Conservation (phyloP, 169 alveolate genomes). For the Eimeria falciformis region DNA sequence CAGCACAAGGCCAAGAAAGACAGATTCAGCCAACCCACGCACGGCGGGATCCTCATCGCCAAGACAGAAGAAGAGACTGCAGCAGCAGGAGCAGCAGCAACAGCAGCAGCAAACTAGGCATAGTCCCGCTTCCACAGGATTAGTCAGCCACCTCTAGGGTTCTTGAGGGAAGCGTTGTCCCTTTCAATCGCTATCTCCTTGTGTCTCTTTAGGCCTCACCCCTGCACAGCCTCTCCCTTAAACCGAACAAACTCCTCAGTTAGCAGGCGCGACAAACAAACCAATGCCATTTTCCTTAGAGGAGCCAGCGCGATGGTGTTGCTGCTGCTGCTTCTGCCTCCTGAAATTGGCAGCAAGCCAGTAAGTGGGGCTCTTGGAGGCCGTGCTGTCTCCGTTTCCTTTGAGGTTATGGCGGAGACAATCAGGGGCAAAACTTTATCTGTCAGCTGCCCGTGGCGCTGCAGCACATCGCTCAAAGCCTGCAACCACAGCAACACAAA, state of each 20-base stretch:
- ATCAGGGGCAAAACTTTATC: conserved; percentile 38
- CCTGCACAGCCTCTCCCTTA: conserved; percentile 50
- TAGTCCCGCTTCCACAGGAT: background rate
- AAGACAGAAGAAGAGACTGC: conserved; percentile 37
- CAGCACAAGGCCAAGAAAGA: conserved; percentile 36
- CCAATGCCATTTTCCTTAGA: conserved; percentile 46
- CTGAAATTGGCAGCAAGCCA: background rate
- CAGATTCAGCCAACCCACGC: conserved; percentile 44
- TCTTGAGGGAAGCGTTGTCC: too few relatives aligned
- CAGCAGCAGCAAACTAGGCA: background rate
- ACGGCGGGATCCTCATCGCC: conserved; percentile 36
- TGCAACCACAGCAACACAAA: conserved; percentile 5
- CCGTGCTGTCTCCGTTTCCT: background rate
- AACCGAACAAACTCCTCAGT: conserved; percentile 35
- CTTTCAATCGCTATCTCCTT: too few relatives aligned
- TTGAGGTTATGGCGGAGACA: conserved; percentile 41
- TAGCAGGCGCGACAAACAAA: conserved; percentile 30
- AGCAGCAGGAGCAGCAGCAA: conserved; percentile 18
- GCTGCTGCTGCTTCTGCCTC: conserved; percentile 1
- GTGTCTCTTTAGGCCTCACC: background rate
- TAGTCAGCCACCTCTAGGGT: too few relatives aligned
- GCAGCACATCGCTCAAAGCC: conserved; percentile 57
- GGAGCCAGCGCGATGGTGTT: conserved; percentile 5
- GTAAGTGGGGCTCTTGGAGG: background rate
- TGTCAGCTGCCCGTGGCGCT: conserved; percentile 34